Percentiles rank a stretch among this genome's conserved stretches.
Conservation (phyloP, 2,329 filamentous ascomycete genomes). For the Thielaviopsis musarum region DNA sequence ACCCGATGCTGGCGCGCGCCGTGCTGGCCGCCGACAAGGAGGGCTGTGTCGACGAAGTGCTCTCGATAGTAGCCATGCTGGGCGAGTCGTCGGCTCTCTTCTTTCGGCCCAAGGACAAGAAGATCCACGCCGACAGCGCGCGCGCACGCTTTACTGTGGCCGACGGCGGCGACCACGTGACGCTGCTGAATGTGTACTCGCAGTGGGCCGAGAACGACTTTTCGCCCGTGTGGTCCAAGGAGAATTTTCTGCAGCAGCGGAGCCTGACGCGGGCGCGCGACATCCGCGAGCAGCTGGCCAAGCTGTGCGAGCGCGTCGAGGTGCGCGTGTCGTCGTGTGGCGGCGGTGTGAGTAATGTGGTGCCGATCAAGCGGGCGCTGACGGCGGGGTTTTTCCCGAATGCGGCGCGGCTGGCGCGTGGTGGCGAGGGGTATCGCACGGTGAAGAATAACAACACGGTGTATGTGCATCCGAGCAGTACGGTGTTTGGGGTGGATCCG, state of each 20-base stretch:
- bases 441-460: conserved; percentile 82
- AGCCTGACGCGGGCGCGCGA: conserved; percentile 79
- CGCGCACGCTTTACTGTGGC: conserved; percentile 76
- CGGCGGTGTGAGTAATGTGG: conserved; percentile 32
- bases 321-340: conserved; percentile 56
- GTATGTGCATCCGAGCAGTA: conserved; percentile 78
- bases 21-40: conserved; percentile 79
- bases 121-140: conserved; percentile 85
- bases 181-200: conserved; percentile 83
- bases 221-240: conserved; percentile 68
- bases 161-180: conserved; percentile 79
- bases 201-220: conserved; percentile 92
- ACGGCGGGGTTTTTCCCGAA: conserved; percentile 92
- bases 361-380: conserved; percentile 72
- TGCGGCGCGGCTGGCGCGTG: conserved; percentile 65
- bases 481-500: conserved; percentile 62
- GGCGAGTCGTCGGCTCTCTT: conserved; percentile 78
- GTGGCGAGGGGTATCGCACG: conserved; percentile 77
- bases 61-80: conserved; percentile 90
- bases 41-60: conserved; percentile 82
- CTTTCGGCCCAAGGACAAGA: conserved; percentile 93
- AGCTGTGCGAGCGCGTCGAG: conserved; percentile 86
- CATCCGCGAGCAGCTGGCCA: conserved; percentile 79
- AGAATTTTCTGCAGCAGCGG: conserved; percentile 88
- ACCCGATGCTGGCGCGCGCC: conserved; percentile 79